These are phyloP conservation scores for Fusarium albidum DNA, from an alignment of 2,329 filamentous ascomycete species.

Conservation along the genomic window DNA sequence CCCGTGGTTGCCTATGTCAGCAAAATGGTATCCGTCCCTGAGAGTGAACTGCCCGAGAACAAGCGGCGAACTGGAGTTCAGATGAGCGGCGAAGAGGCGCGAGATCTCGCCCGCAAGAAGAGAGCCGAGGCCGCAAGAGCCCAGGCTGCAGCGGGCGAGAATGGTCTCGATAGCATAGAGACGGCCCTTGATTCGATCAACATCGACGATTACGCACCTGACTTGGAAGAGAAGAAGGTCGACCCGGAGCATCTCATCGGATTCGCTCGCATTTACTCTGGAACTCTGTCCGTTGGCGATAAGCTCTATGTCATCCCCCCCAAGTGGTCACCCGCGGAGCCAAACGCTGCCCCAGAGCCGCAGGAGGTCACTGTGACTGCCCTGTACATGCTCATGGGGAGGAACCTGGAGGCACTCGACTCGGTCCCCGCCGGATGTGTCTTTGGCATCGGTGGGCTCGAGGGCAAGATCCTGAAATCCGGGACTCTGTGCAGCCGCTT, in stretches of 20 bases:
- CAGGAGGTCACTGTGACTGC: slow-evolving; percentile 85
- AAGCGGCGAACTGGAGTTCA: slow-evolving; percentile 71
- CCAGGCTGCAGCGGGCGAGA: slow-evolving; percentile 65
- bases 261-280: slow-evolving; percentile 93
- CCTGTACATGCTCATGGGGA: slow-evolving; percentile 95
- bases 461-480: slow-evolving; percentile 93
- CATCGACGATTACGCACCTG: slow-evolving; percentile 60
- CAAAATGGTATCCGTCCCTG: slow-evolving; percentile 96
- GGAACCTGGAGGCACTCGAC: slow-evolving; percentile 81
- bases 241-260: slow-evolving; percentile 92
- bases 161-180: slow-evolving; percentile 64
- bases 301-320: slow-evolving; percentile 90
- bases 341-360: slow-evolving; percentile 75
- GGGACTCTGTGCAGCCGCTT: slow-evolving; percentile 91
- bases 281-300: slow-evolving; percentile 88
- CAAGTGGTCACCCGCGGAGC: slow-evolving; percentile 87
- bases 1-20: slow-evolving; percentile 95
- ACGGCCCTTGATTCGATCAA: slow-evolving; percentile 68
- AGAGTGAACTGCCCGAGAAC: slow-evolving; percentile 90
- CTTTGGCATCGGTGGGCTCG: slow-evolving; percentile 92
- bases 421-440: slow-evolving; percentile 93
- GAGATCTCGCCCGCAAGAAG: slow-evolving; percentile 87
- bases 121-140: slow-evolving; percentile 86
- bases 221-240: slow-evolving; percentile 63
- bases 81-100: slow-evolving; percentile 87